Base-by-base conservation (phyloP, 306 rosid species). In the Acacia acuminata region DNA sequence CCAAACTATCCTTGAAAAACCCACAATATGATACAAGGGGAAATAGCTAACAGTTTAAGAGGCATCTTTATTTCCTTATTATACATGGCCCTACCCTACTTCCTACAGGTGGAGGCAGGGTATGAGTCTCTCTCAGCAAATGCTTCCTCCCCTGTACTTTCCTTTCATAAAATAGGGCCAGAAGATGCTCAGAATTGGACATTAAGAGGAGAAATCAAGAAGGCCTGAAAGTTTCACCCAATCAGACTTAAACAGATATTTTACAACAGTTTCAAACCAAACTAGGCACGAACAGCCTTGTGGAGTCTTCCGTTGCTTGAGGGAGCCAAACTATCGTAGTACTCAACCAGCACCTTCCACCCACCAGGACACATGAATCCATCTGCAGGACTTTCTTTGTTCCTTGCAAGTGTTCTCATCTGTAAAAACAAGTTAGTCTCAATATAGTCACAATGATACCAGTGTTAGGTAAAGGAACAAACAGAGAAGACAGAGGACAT, bases 351-450 rank as follows among this genome's bases (percentile, higher is more conserved):
- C 56, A 96, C 99, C 76, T 89, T 83, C 99, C 99, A 96, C 17
- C 99, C 98, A 72, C 96, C 93, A 11, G 98, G 98, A 89, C 98
- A 96, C 99, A 96, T 96, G 55, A 96, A 96, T 76, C 99, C 99
- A 73, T n/a, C n/a, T 92, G 99, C 98, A 56, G 99, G 99, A 81
- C 79, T 94, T 86, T 96, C 99, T 76, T 96, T 96, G 88, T 86
- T 94, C 91, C 90, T 89, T 38, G 98, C 99, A 53, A 96, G 94
- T 0, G 92, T 88, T 66, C 98, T 90, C 99, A 96, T 96, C 99
- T 96, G 94, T 51, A 82, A 79, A 47, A 63, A 34, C 60, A 81
- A 15, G n/a, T 47, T 36, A 66, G 68, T 32, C 10, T 71, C 68
- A 4, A 25, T 50, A 36, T 22, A 71, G 55, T 13, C 17, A 3